Percentiles rank a stretch among this genome's conserved stretches.
These are phyloP conservation scores for Biscutella laevigata DNA, from an alignment of 441 rosid species.

Conservation along the genomic window DNA sequence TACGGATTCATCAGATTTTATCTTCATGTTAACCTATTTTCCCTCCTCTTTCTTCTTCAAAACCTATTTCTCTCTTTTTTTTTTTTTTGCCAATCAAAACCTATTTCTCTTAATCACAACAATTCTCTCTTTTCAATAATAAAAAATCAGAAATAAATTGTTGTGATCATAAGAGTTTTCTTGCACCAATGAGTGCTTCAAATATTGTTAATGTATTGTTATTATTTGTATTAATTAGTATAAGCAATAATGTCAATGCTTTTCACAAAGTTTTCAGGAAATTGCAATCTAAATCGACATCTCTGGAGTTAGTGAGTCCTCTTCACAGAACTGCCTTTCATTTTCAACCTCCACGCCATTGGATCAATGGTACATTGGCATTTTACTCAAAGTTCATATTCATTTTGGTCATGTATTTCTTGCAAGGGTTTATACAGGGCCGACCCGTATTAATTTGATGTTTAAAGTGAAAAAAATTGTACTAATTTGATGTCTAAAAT, in stretches of 20 bases:
- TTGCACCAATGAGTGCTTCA: constrained; percentile 23
- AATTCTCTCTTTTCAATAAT: not conserved
- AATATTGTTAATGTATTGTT: not conserved
- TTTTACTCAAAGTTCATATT: not conserved
- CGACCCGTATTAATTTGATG: too few species aligned
- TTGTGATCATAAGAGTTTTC: constrained; percentile 3
- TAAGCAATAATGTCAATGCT: constrained; percentile 26
- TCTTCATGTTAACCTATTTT: not conserved
- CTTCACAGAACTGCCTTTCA: constrained; percentile 47
- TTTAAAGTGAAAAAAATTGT: too few species aligned
- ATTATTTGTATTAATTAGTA: constrained; percentile 7
- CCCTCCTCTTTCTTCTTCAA: not conserved
- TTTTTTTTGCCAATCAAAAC: too few species aligned
- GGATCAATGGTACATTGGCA: constrained; percentile 54
- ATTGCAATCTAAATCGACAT: constrained; percentile 22
- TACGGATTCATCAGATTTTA: constrained; percentile 1
- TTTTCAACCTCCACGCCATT: constrained; percentile 64
- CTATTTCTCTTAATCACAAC: not conserved
- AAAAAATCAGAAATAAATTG: not conserved
- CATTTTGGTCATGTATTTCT: too few species aligned
- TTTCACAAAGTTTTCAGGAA: constrained; percentile 22
- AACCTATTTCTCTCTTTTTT: too few species aligned
- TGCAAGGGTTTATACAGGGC: too few species aligned
- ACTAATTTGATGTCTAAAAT: too few species aligned
- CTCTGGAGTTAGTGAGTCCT: constrained; percentile 9